Evolutionary conservation across 2,329 filamentous ascomycete species (phyloP).

Genomic region (Juglanconis sp.): DNA sequence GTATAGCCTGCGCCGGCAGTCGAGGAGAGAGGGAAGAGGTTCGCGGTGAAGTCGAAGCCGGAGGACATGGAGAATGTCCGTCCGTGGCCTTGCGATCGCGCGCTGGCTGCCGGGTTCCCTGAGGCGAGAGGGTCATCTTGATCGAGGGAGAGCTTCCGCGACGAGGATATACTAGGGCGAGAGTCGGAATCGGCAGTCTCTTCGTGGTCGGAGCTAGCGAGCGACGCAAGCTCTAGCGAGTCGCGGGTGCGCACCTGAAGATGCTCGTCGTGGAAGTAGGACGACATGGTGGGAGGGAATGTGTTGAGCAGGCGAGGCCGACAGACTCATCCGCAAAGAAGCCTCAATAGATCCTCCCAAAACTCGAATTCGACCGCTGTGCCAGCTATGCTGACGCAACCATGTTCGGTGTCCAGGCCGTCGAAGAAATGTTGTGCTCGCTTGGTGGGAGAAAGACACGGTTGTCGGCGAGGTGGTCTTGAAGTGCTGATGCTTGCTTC

Average conservation of each 20-base stretch:
- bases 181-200: slow-evolving; percentile 67
- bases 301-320: slow-evolving; percentile 3
- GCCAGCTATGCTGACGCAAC: background rate
- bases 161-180: slow-evolving; percentile 85
- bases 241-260: slow-evolving; percentile 63
- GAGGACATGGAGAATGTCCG: slow-evolving; percentile 89
- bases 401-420: slow-evolving; percentile 10
- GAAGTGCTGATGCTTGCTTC: background rate
- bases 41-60: slow-evolving; percentile 91
- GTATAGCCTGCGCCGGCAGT: slow-evolving; percentile 74
- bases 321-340: slow-evolving; percentile 1
- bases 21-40: slow-evolving; percentile 86
- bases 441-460: background rate
- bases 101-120: slow-evolving; percentile 49
- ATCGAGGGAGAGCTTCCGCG: slow-evolving; percentile 82
- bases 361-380: slow-evolving; percentile 9
- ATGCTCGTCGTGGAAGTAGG: slow-evolving; percentile 39
- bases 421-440: background rate
- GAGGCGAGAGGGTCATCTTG: slow-evolving; percentile 76
- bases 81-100: slow-evolving; percentile 37
- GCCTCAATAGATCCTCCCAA: slow-evolving; percentile 1
- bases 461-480: background rate
- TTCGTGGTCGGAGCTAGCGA: slow-evolving; percentile 76
- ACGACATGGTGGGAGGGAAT: slow-evolving; percentile 31
- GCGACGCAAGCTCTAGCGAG: slow-evolving; percentile 91